Evolutionary conservation across 257 asterid genomes (phyloP), one percentile per base, ranked within the genome.

Genomic region (Mitragyna speciosa): DNA sequence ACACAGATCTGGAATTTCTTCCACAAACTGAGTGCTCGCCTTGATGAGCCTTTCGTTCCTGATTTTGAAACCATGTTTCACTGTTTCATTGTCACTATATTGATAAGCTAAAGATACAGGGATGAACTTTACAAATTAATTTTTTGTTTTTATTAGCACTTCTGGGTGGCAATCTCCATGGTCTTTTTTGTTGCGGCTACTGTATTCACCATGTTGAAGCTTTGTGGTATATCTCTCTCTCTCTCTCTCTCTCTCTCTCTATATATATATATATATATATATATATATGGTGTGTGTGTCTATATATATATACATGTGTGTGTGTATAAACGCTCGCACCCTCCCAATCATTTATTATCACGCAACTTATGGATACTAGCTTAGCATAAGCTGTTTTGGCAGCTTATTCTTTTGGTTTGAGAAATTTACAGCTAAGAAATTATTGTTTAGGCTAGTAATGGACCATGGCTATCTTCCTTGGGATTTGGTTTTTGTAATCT

Each of bases 141-240:
- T 49, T 73, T 79, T 78, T 86, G 64, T 82, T 82, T 63, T 81
- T 81, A 36, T 77, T 90, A 96, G 99, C 99, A 94, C 86, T 96
- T 96, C 84, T 96, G 98, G 99, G 99, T 96, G 48, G 98, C 99
- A 14, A 91, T 94, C 88, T 92, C 99, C 68, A 96, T 96, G 99
- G 89, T 94, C 80, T 94, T 96, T 95, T 94, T 96, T 87, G 79
- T 94, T 76, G 97, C 98, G 39, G 98, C 98, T 30, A 94, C 99
- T 78, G 86, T 96, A 77, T 94, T 96, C 90, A 96, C 99, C 80
- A 92, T 94, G 84, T 89, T 96, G 84, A 96, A 96, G 90, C 93
- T 96, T 54, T 92, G 88, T 85, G 97, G 99, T 94, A 86, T 84
- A 80, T 81, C 74, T 82, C 82, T 71, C 73, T 81, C 74, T 52